A percentile compares a stretch with the other conserved stretches of the same genome.
Evolutionary conservation across 139 green algal genomes (phyloP).

Genomic region (Chlorella sp.): DNA sequence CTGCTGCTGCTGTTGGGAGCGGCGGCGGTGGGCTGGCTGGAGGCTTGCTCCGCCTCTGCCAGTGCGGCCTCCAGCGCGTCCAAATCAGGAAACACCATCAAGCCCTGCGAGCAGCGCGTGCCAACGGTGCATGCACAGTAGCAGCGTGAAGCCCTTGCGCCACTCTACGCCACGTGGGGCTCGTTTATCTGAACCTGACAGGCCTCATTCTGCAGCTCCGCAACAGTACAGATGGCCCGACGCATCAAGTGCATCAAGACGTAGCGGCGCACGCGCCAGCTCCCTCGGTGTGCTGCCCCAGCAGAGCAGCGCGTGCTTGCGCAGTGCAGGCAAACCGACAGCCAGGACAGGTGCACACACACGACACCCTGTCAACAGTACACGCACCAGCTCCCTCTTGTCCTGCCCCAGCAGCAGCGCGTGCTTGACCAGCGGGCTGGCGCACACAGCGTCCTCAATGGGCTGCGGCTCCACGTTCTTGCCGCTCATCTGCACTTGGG

Average conservation of each 20-base stretch:
- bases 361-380: too few relatives aligned
- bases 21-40: neutral
- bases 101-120: too few relatives aligned
- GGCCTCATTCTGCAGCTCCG: too few relatives aligned
- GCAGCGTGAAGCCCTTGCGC: too few relatives aligned
- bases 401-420: constrained; percentile 73
- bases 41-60: neutral
- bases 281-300: too few relatives aligned
- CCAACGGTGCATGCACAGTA: too few relatives aligned
- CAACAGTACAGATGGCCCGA: too few relatives aligned
- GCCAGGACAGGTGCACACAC: neutral
- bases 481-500: constrained; percentile 28
- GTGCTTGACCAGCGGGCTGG: constrained; percentile 58
- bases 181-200: too few relatives aligned
- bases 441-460: constrained; percentile 70
- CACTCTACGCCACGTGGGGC: too few relatives aligned
- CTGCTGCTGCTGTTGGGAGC: neutral
- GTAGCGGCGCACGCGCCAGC: too few relatives aligned
- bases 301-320: too few relatives aligned
- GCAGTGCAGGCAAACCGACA: neutral
- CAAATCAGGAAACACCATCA: constrained; percentile 43
- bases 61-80: constrained; percentile 19
- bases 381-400: constrained; percentile 40
- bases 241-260: too few relatives aligned
- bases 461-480: constrained; percentile 91